Evolutionary conservation across 106 monocot species (phyloP), one percentile per base, ranked within the genome.

Genomic region (Phalaenopsis aphrodite): DNA sequence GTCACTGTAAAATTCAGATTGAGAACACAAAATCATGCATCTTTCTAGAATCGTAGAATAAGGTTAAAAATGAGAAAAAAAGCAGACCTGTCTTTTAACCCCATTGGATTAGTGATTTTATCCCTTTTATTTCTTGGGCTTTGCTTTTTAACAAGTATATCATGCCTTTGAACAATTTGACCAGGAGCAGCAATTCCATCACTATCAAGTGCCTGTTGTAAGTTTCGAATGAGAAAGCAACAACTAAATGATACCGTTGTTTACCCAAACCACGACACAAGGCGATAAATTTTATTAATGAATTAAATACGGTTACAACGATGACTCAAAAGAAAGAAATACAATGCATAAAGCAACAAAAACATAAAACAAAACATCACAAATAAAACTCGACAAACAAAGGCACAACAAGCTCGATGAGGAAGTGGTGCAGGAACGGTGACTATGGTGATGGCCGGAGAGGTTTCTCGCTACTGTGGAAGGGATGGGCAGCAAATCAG

Each of bases 181-280:
- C 98, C 98, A 48, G 98, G 98, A n/a, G 89, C 78, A 76, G 94
- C 98, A 86, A 98, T 92, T 82, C 98, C 98, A 87, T 98, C 98
- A 55, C 37, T 72, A 92, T 94, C 98, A 66, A 98, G 72, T 84
- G 90, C 89, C 94, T 96, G 69, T 69, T 69, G 12, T 12, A 12
- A 21, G 12, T 69, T 69, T 69, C 38, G 12, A 69, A 69, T 1
- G 8, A 69, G 38, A 69, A 69, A 69, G 3, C n/a, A 64, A 23
- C 9, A 64, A 64, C 24, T 64, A 23, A 24, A 64, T n/a, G 30
- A 30, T 30, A 30, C 30, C 30, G 30, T 30, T 30, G 30, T 30
- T 30, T 30, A 30, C 30, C 30, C 30, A 30, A 30, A 30, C 30
- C 30, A 30, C 30, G 30, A 30, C 30, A 30, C 30, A 30, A 30